A percentile compares a stretch with the other conserved stretches of the same genome.
Evolutionary conservation across 176 grass and related monocot species (phyloP).

Genomic region (Juncus effusus): DNA sequence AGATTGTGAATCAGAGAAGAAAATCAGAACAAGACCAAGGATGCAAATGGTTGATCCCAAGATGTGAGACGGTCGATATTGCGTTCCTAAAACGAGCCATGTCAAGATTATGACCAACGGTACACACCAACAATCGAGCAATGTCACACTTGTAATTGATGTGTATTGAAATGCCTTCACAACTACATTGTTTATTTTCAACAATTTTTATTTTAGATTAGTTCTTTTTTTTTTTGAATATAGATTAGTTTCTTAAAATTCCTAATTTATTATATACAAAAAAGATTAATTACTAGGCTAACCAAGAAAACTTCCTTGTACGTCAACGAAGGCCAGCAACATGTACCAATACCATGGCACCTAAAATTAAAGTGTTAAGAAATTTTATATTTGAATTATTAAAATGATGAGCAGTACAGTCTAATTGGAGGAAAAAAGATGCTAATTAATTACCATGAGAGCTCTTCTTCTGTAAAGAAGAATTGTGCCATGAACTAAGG

Average conservation of each 20-base stretch:
- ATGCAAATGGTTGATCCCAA: slow-evolving; percentile 56
- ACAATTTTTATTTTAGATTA: neutral
- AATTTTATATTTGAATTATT: slow-evolving; percentile 19
- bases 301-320: slow-evolving; percentile 79
- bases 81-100: slow-evolving; percentile 79
- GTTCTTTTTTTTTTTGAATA: neutral
- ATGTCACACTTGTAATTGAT: slow-evolving; percentile 86
- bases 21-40: slow-evolving; percentile 7
- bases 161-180: slow-evolving; percentile 91
- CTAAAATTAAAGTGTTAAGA: slow-evolving; percentile 37
- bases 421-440: neutral
- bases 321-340: slow-evolving; percentile 60
- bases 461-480: slow-evolving; percentile 45
- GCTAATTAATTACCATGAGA: slow-evolving; percentile 33
- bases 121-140: slow-evolving; percentile 83
- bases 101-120: slow-evolving; percentile 86
- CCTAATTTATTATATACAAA: neutral
- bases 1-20: neutral
- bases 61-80: slow-evolving; percentile 62
- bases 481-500: slow-evolving; percentile 56
- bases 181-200: slow-evolving; percentile 30
- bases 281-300: slow-evolving; percentile 7
- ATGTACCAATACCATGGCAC: slow-evolving; percentile 90
- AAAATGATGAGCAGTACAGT: neutral
- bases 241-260: neutral